Base-by-base conservation (phyloP, 2,329 filamentous ascomycete species). In the Trichoderma sp. region DNA sequence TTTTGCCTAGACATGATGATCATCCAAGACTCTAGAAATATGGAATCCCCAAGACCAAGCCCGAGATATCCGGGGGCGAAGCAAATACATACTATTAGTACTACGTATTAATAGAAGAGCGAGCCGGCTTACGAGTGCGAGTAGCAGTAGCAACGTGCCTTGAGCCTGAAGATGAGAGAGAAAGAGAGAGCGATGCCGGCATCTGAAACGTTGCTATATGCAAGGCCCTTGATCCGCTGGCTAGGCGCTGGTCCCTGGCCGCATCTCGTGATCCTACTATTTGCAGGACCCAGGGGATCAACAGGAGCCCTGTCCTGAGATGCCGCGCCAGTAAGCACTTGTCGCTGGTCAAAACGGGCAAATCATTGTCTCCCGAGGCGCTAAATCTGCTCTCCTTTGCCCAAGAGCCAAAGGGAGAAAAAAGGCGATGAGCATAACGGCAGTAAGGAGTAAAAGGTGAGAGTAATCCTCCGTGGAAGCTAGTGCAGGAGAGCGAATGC, bases 161-260 rank as follows among this genome's bases (percentile, higher is more conserved):
- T 48, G 3, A 22, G 4, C 42, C 22, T 22, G 42, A 48, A n/a
- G 42, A 48, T 10, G n/a, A 22, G 4, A 45, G n/a, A 5, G n/a
- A 42, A 8, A 34, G 5, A 35, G 42, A 32, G 45, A 19, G 45
- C 45, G 32, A 53, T 29, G 8, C 45, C 59, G 22, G 45, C 45
- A 39, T 53, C 59, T 53, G 59, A 63, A 52, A 63, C 59, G 59
- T 53, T 63, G 45, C 45, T 29, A 39, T 29, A n/a, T n/a, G n/a
- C 25, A 17, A 25, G 37, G 17, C 10, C 34, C 22, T 37, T 45
- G 13, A n/a, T 32, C 56, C 56, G 56, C 15, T 29, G 29, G 42
- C 39, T 19, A 22, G n/a, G n/a, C 10, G n/a, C 32, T 10, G 2
- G 42, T 48, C 42, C 42, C 42, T 48, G 42, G 10, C 42, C 42